phyloP scores from a whole-genome alignment of 2,329 filamentous ascomycete species.

The Fusarium sulawesiense region DNA sequence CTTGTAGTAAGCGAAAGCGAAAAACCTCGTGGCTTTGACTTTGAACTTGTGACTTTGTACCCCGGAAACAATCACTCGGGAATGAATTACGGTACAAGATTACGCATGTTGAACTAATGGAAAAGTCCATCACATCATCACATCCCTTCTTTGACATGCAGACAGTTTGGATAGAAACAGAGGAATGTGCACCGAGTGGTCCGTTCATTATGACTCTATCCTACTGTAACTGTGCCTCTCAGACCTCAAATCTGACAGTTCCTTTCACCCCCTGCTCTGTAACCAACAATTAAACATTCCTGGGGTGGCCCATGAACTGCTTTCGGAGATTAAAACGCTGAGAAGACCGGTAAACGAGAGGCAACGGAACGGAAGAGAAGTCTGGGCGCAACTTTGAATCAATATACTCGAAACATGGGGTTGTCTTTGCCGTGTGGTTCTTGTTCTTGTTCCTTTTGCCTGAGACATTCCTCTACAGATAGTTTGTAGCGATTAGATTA shows the following conservation, averaged over 20 bases:
- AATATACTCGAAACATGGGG: slow-evolving; percentile 23
- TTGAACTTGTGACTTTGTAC: background rate
- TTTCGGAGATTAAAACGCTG: slow-evolving; percentile 6
- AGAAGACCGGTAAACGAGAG: slow-evolving; percentile 2
- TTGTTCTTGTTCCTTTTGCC: background rate
- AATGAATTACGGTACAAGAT: slow-evolving; percentile 14
- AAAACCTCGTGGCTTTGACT: slow-evolving; percentile 14
- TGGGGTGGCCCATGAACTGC: background rate
- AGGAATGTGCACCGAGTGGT: slow-evolving; percentile 17
- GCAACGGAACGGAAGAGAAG: background rate
- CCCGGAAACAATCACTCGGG: slow-evolving; percentile 8
- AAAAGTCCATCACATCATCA: slow-evolving; percentile 12
- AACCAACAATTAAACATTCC: slow-evolving; percentile 13
- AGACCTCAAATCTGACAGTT: background rate
- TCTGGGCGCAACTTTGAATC: background rate
- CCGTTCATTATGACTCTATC: slow-evolving; percentile 14
- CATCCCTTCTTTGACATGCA: slow-evolving; percentile 11
- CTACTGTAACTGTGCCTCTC: background rate
- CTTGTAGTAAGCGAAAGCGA: background rate
- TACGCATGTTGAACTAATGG: slow-evolving; percentile 3
- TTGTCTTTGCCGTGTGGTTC: background rate
- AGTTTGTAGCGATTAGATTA: slow-evolving; percentile 5
- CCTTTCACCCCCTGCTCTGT: background rate
- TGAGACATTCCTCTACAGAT: slow-evolving; percentile 7
- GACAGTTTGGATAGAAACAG: background rate